Percentiles rank a stretch among this genome's conserved stretches.
These are phyloP conservation scores for Blastobotrys parvus DNA, from an alignment of 805 yeast genomes.

Conservation along the genomic window DNA sequence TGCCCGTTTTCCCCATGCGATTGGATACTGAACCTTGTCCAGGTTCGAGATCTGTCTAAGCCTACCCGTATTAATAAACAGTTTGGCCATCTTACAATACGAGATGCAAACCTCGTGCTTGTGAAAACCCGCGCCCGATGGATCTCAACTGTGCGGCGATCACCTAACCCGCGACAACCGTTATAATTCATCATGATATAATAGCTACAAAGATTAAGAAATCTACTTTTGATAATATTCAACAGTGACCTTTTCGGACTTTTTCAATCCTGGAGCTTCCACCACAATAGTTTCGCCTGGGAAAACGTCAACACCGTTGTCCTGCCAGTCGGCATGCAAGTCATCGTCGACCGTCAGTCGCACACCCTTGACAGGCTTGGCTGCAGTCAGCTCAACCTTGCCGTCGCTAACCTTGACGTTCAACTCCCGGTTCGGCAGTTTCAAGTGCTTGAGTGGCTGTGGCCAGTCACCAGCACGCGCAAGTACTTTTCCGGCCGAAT, in stretches of 20 bases:
- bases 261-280: constrained; percentile 10
- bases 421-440: constrained; percentile 27
- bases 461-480: constrained; percentile 42
- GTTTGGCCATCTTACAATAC: too few species aligned
- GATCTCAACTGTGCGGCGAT: too few species aligned
- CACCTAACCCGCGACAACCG: too few species aligned
- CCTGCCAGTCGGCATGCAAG: constrained; percentile 23
- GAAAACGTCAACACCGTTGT: constrained; percentile 43
- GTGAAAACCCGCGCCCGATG: too few species aligned
- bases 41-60: too few species aligned
- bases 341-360: constrained; percentile 25
- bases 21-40: too few species aligned
- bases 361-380: constrained; percentile 39
- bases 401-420: constrained; percentile 22
- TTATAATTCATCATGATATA: too few species aligned
- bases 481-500: constrained; percentile 17
- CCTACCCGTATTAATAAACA: too few species aligned
- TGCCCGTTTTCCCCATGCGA: too few species aligned
- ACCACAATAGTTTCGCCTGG: constrained; percentile 29
- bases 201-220: too few species aligned
- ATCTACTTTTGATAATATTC: constrained; percentile 11
- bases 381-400: constrained; percentile 22
- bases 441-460: constrained; percentile 37
- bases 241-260: constrained; percentile 12
- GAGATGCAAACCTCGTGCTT: too few species aligned